Evolutionary conservation across 805 yeast species (phyloP), one percentile per base, ranked within the genome.

Genomic region (Metschnikowia aberdeeniae): DNA sequence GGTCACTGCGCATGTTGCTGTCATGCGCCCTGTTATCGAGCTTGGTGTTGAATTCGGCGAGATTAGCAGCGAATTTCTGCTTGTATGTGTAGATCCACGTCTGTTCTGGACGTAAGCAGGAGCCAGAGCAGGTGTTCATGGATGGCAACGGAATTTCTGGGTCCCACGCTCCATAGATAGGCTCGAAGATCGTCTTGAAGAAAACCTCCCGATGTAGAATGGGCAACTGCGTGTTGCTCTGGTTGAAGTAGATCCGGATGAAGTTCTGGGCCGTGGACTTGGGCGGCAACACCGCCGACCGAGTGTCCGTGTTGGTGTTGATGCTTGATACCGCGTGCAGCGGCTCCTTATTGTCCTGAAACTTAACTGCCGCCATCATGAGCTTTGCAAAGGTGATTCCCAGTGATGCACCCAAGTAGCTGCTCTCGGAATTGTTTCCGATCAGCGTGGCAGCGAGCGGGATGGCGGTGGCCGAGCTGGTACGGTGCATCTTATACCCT

Each of bases 151-250:
- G 68, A 1, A 79, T 66, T 27, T 67, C 67, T 11, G 83, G 77
- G 41, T 60, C 61, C 47, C 86, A 67, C 4, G 73, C 64, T 0
- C 97, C 97, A 60, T 89, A 89, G 1, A 89, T 73, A 0, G 96
- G 97, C 53, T 80, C 78, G 59, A 86, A 89, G 57, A 80, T 81
- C 24, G 71, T 68, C 38, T 68, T 68, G 35, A 90, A 62, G 56
- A 89, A 89, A 52, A 76, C 78, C 55, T 88, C 95, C 27, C 96
- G 74, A 60, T 90, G 96, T 39, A 89, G 64, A 4, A 90, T 73
- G 0, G 97, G 97, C 24, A 87, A 62, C 61, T 89, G 96, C 2
- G 95, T 72, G 59, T 90, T 89, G 12, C 90, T 78, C 55, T 85
- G 89, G 17, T 85, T 79, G 58, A 90, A 90, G 60, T 76, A 89